Base-by-base conservation (phyloP, 2,329 filamentous ascomycete genomes). In the Ceratocystis lukuohia region DNA sequence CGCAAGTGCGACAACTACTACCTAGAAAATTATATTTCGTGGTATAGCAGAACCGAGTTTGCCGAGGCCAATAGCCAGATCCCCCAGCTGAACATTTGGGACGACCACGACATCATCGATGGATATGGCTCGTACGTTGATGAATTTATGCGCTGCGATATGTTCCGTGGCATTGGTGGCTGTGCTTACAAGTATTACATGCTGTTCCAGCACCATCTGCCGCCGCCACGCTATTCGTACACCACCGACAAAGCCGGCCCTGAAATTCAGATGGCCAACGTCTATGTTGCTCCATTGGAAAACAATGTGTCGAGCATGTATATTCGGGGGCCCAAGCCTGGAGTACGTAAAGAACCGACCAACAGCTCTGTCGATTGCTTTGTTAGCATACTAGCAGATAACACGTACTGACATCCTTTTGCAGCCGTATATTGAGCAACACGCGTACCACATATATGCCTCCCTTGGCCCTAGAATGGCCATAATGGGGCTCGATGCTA, bases 181-280 rank as follows among this genome's bases (percentile, higher is more conserved):
- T 86, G 92, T 65, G 94, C 94, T 1, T 95, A 94, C 80, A 99
- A 99, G 76, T 97, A 97, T 76, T 99, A 99, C 74, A 84, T 97
- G 82, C 83, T 99, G 8, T 99, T 99, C 76, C 94, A 99, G 77
- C 94, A 99, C 71, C 93, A 96, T 72, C 78, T 95, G 62, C 84
- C 92, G 12, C 93, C 93, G 1, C 91, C 93, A 0, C 79, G 82
- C 69, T 92, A 89, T 37, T 96, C 92, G 0, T 96, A 87, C 74
- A 96, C 91, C 2, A 89, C 89, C 1, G 88, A 88, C 80, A 69
- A 69, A 25, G 44, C 59, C 10, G 50, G 61, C 28, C 61, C 64
- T 5, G 67, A 68, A 20, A 50, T 82, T 37, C 92, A 96, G 75
- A 77, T 91, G 37, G 80, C 87, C 70, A 80, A 91, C 69, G 87